Evolutionary conservation across 1,284 basidiomycete genomes (phyloP), one percentile per base, ranked within the genome.

Genomic region (Pseudozyma sp.): DNA sequence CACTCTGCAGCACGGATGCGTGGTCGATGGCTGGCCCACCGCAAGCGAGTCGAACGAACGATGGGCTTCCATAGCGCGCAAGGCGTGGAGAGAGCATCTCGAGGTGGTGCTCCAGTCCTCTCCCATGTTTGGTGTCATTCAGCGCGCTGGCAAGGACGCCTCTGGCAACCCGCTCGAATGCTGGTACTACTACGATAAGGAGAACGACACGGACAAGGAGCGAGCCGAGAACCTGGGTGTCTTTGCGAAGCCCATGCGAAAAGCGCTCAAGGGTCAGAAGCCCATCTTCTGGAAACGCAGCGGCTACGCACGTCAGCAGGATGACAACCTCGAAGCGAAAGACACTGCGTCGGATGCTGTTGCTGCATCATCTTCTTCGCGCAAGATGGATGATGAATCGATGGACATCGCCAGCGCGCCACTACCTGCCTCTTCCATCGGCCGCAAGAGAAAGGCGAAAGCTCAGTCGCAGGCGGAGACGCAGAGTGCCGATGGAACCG

Each of bases 111-210:
- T 84, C 29, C 75, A 80, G 50, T 58, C 60, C 7, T 67, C 61
- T 17, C 75, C 76, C 16, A 78, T 78, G 73, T 84, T 84, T 49
- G 82, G 80, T n/a, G 75, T 71, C 30, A 84, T 84, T 43, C 75
- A 79, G 56, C 78, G 82, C 3, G 75, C 77, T 2, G 82, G 82
- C 13, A 84, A 81, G 40, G 82, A 83, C 45, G 75, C 80, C 29
- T 73, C 67, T 6, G 82, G 82, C 30, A 80, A 82, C 54, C 77
- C 79, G 10, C 74, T 84, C 40, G 82, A 84, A 61, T 78, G 72
- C 56, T 84, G 82, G 82, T 82, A 81, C 64, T 78, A 83, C 70
- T 82, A 83, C 71, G 78, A 81, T 54, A 75, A 78, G 61, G 81
- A 81, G 52, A 71, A 77, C 19, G 81, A 83, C 48, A 66, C 69